phyloP scores from a whole-genome alignment of 2,329 filamentous ascomycete species.

The Chaetothyriales sp. region DNA sequence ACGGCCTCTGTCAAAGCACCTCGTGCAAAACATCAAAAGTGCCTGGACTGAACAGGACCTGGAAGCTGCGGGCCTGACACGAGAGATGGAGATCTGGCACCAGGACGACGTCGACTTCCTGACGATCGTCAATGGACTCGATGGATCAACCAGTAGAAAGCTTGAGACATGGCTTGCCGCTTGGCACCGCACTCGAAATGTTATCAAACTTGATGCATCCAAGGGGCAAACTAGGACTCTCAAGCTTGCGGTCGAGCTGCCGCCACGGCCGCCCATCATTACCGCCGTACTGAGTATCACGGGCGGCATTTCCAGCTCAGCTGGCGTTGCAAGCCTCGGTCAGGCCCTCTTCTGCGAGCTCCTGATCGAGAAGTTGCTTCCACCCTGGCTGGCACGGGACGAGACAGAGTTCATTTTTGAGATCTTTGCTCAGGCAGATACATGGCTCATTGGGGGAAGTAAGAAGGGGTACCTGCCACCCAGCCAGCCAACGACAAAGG shows the following conservation, averaged over 20 bases:
- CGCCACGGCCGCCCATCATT: conserved; percentile 67
- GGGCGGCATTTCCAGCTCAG: background rate
- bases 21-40: conserved; percentile 34
- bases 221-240: conserved; percentile 42
- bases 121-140: conserved; percentile 38
- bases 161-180: conserved; percentile 38
- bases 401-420: conserved; percentile 49
- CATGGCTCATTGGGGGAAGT: conserved; percentile 75
- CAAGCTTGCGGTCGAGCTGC: conserved; percentile 79
- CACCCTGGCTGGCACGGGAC: conserved; percentile 34
- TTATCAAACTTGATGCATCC: conserved; percentile 5
- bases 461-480: conserved; percentile 59
- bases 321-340: conserved; percentile 23
- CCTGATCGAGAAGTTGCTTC: conserved; percentile 31
- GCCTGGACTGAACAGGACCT: conserved; percentile 36
- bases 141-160: conserved; percentile 28
- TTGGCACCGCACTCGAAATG: conserved; percentile 40
- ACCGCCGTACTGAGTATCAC: conserved; percentile 50
- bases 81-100: conserved; percentile 37
- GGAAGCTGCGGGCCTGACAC: conserved; percentile 41
- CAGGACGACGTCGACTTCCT: conserved; percentile 44
- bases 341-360: conserved; percentile 36
- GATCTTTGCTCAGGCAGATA: conserved; percentile 56
- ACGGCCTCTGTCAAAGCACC: conserved; percentile 39
- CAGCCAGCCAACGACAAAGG: conserved; percentile 22